Percentiles rank a stretch among this genome's conserved stretches.
Conservation (phyloP, 805 yeast genomes). For the Yarrowia divulgata region DNA sequence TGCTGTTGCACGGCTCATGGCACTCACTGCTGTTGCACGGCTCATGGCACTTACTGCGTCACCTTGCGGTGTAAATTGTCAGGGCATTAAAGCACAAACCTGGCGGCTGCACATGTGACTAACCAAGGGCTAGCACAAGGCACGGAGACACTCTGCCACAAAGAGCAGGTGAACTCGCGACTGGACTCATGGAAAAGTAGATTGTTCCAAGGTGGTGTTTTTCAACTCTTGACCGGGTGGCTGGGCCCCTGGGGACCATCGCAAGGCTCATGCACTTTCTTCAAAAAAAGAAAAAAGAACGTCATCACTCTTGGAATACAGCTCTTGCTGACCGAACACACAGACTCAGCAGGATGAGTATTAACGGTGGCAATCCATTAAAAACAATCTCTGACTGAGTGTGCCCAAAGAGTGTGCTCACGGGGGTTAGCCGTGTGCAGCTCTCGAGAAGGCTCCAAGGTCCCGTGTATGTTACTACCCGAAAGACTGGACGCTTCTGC, state of each 20-base stretch:
- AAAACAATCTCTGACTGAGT: background rate
- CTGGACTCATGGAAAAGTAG: conserved; percentile 18
- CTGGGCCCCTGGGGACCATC: conserved; percentile 12
- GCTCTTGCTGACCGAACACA: conserved; percentile 31
- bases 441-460: conserved; percentile 20
- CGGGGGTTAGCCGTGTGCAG: background rate
- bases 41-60: background rate
- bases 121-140: conserved; percentile 2
- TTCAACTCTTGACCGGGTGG: conserved; percentile 34
- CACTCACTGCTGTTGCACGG: background rate
- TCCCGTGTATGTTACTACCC: conserved; percentile 14
- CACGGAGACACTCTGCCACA: conserved; percentile 7
- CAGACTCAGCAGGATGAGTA: background rate
- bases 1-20: background rate
- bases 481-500: conserved; percentile 27
- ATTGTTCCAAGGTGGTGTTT: conserved; percentile 16
- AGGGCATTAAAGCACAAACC: conserved; percentile 17
- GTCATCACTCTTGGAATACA: conserved; percentile 30
- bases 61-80: background rate
- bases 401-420: background rate
- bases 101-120: conserved; percentile 33
- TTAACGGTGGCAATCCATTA: conserved; percentile 1
- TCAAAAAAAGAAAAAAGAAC: background rate
- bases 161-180: conserved; percentile 18
- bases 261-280: conserved; percentile 16